These are phyloP conservation scores for Clonostachys rosea DNA, from an alignment of 2,329 filamentous ascomycete species.

Conservation along the genomic window DNA sequence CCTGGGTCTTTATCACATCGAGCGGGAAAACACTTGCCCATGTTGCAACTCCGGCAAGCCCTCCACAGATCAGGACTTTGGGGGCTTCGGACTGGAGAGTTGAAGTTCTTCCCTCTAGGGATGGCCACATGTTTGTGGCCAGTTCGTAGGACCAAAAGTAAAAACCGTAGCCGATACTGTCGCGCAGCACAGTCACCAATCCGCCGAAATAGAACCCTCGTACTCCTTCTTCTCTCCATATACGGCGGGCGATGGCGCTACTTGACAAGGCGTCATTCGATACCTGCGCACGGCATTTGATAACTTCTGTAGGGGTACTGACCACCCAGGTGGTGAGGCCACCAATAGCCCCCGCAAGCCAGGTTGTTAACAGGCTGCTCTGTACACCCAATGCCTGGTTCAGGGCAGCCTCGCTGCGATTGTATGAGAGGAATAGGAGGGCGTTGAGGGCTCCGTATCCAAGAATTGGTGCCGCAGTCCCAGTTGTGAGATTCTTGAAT, in stretches of 20 bases:
- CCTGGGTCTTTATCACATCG: conserved; percentile 85
- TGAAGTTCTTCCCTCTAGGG: conserved; percentile 8
- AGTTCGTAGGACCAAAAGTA: conserved; percentile 95
- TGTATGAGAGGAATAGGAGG: conserved; percentile 85
- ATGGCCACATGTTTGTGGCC: conserved; percentile 53
- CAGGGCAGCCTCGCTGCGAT: conserved; percentile 68
- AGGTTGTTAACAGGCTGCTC: conserved; percentile 61
- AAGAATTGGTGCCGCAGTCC: conserved; percentile 79
- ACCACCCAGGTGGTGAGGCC: conserved; percentile 83
- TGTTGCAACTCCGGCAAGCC: conserved; percentile 79
- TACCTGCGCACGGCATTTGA: conserved; percentile 85
- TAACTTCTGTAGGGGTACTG: conserved; percentile 82
- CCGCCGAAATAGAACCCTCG: conserved; percentile 79
- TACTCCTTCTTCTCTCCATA: conserved; percentile 53
- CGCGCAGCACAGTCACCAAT: conserved; percentile 72
- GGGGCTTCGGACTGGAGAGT: conserved; percentile 39
- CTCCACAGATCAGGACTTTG: conserved; percentile 76
- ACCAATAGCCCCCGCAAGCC: conserved; percentile 74
- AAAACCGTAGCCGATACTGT: conserved; percentile 92
- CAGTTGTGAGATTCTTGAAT: conserved; percentile 40
- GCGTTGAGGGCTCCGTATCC: conserved; percentile 91
- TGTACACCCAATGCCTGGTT: conserved; percentile 24
- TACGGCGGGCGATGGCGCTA: conserved; percentile 58
- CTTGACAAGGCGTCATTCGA: conserved; percentile 43
- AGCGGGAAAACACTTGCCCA: conserved; percentile 90